These are phyloP conservation scores for Dalbergia cultrata DNA, from an alignment of 306 rosid genomes.

Conservation along the genomic window DNA sequence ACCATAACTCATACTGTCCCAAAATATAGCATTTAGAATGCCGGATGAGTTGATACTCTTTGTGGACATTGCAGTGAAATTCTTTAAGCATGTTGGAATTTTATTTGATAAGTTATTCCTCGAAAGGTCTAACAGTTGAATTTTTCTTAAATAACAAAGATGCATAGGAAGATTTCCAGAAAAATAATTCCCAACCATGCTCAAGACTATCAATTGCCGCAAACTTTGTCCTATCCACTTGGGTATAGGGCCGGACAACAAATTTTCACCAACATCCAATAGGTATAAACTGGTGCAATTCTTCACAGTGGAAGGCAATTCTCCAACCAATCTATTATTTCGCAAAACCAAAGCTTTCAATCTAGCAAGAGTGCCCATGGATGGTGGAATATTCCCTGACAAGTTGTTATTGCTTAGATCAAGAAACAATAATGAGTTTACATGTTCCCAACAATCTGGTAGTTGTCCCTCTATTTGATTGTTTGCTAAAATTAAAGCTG, in stretches of 20 bases:
- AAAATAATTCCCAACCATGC: background rate
- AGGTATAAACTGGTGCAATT: background rate
- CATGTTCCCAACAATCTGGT: constrained; percentile 21
- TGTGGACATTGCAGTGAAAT: background rate
- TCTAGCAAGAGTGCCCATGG: constrained; percentile 13
- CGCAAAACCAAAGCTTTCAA: constrained; percentile 19
- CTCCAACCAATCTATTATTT: constrained; percentile 31
- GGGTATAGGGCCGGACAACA: background rate
- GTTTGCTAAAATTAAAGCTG: background rate
- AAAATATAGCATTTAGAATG: too few species aligned
- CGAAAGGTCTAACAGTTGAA: constrained; percentile 7
- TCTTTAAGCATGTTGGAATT: constrained; percentile 21
- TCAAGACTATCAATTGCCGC: background rate
- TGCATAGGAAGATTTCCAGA: background rate
- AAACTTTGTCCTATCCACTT: constrained; percentile 37
- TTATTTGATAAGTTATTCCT: background rate
- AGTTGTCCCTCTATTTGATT: constrained; percentile 32
- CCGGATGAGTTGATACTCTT: background rate
- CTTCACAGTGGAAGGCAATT: constrained; percentile 25
- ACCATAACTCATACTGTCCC: background rate
- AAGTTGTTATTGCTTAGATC: constrained; percentile 33
- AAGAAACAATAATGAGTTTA: background rate
- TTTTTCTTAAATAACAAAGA: background rate
- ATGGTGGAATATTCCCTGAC: constrained; percentile 18
- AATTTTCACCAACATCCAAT: constrained; percentile 23